Conservation (phyloP, 169 alveolate species). For the Nephromyces sp. region DNA sequence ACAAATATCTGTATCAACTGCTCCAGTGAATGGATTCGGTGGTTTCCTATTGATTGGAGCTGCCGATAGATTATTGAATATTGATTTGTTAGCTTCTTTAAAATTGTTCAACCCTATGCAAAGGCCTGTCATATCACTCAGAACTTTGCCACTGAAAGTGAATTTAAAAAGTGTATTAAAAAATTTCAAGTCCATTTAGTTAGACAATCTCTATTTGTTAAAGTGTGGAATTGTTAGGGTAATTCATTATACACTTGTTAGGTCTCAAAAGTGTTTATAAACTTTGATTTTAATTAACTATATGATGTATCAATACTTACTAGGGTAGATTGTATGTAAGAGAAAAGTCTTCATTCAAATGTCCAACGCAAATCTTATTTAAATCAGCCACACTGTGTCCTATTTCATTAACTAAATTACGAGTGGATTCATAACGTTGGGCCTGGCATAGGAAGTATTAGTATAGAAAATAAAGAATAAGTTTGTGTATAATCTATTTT, state of each 20-base stretch:
- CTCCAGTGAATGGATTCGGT: slow-evolving; percentile 21
- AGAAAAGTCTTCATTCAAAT: not conserved
- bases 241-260: not conserved
- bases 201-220: not conserved
- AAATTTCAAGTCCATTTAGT: too few relatives aligned
- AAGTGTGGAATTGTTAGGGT: not conserved
- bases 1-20: not conserved
- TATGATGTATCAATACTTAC: too few relatives aligned
- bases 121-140: slow-evolving; percentile 19
- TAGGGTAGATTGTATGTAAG: not conserved
- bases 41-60: slow-evolving; percentile 10
- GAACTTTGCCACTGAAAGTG: slow-evolving; percentile 9
- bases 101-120: slow-evolving; percentile 10
- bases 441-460: not conserved
- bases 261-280: not conserved
- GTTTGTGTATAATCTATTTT: too few relatives aligned
- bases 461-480: not conserved
- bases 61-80: not conserved
- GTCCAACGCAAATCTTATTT: not conserved
- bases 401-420: not conserved
- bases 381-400: not conserved
- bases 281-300: too few relatives aligned
- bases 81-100: not conserved
- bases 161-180: not conserved
- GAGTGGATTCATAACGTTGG: not conserved